Percentiles rank a stretch among this genome's conserved stretches.
These are phyloP conservation scores for Mimosa bimucronata DNA, from an alignment of 306 rosid species.

Conservation along the genomic window DNA sequence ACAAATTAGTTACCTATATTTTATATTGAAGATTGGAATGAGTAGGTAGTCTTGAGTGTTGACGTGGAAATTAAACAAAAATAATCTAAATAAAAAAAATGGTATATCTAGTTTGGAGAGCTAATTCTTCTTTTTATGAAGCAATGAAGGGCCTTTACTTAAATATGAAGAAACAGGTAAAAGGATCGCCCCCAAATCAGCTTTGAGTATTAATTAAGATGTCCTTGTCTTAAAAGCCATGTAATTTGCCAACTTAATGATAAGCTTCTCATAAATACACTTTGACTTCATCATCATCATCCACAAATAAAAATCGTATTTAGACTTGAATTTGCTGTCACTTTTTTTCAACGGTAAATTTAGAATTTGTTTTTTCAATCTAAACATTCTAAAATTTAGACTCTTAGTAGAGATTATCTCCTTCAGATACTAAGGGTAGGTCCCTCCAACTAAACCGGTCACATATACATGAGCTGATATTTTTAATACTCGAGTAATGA, in stretches of 20 bases:
- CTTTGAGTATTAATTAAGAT: slow-evolving; percentile 22
- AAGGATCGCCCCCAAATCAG: slow-evolving; percentile 4
- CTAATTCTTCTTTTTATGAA: neutral
- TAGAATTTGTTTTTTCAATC: neutral
- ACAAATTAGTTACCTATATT: too few species aligned
- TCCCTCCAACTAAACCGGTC: too few species aligned
- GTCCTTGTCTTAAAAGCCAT: neutral
- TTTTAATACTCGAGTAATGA: too few species aligned
- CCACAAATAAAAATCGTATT: neutral
- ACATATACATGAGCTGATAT: too few species aligned
- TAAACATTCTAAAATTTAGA: neutral
- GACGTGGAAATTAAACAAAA: neutral
- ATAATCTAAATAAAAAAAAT: neutral
- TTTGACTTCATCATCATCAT: neutral
- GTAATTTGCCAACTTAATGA: neutral
- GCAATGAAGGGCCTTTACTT: slow-evolving; percentile 6
- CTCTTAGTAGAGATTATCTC: too few species aligned
- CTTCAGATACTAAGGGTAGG: too few species aligned
- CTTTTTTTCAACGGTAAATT: neutral
- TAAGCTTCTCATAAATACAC: neutral
- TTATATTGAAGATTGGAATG: too few species aligned
- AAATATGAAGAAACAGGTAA: neutral
- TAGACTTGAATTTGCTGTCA: neutral
- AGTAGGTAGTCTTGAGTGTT: too few species aligned
- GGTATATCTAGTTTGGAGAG: neutral